Conservation (phyloP, 257 asterid species). For the Petunia secreta region DNA sequence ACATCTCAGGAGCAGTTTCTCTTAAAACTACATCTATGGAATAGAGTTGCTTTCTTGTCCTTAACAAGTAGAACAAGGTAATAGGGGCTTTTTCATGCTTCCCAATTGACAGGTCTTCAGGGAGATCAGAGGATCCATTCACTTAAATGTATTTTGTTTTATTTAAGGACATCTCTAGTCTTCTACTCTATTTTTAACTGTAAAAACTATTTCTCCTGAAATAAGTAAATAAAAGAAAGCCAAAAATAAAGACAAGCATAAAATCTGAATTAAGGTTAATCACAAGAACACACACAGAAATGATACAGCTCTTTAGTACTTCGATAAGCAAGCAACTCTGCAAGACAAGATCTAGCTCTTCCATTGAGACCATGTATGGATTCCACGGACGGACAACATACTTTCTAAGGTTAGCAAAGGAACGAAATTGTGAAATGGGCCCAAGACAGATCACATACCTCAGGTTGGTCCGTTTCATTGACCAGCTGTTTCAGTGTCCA, state of each 20-base stretch:
- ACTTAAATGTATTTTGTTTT: not conserved
- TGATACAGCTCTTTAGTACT: not conserved
- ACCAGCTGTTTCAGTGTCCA: conserved; percentile 87
- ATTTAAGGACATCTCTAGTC: not conserved
- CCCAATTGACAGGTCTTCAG: not conserved
- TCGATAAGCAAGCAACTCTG: not conserved
- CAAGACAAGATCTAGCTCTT: not conserved
- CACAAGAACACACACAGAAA: not conserved
- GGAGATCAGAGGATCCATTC: not conserved
- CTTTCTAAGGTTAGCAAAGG: conserved; percentile 5
- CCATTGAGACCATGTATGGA: not conserved
- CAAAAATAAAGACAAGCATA: not conserved
- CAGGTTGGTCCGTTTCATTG: conserved; percentile 92
- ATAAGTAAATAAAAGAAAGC: not conserved
- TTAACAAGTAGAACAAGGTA: not conserved
- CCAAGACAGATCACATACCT: conserved; percentile 45
- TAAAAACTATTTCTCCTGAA: not conserved
- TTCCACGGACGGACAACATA: not conserved
- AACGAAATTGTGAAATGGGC: not conserved
- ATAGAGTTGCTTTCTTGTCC: not conserved
- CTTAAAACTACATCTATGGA: not conserved
- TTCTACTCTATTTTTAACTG: not conserved
- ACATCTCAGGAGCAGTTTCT: not conserved
- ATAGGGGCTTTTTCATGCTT: not conserved
- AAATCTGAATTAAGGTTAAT: not conserved